phyloP scores from a whole-genome alignment of 2,329 filamentous ascomycete genomes.

The Cladophialophora carrionii region DNA sequence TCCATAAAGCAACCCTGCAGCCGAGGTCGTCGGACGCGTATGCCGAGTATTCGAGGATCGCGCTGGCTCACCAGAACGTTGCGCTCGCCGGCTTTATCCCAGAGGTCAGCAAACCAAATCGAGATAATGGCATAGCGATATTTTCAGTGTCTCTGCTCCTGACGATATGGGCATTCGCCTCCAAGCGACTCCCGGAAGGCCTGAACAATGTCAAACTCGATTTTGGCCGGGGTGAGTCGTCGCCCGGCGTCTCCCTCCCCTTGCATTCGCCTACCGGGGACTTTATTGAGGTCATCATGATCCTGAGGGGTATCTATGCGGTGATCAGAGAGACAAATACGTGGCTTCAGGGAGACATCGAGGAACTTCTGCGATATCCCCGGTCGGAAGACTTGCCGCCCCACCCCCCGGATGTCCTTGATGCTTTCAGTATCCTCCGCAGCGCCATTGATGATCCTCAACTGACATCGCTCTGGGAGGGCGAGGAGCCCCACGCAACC shows the following conservation, averaged over 20 bases:
- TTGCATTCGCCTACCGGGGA: constrained; percentile 31
- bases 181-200: constrained; percentile 36
- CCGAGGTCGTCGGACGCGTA: constrained; percentile 35
- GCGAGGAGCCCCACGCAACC: constrained; percentile 13
- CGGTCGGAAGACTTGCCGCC: constrained; percentile 31
- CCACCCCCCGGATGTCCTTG: constrained; percentile 33
- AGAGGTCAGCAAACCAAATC: constrained; percentile 33
- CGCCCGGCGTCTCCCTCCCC: constrained; percentile 30
- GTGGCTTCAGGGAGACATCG: constrained; percentile 38
- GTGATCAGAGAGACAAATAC: constrained; percentile 36
- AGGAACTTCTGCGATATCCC: constrained; percentile 35
- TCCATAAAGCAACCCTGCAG: constrained; percentile 46
- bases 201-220: constrained; percentile 35
- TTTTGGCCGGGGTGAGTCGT: constrained; percentile 24
- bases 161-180: constrained; percentile 38
- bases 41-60: constrained; percentile 37
- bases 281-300: constrained; percentile 37
- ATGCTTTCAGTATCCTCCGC: constrained; percentile 31
- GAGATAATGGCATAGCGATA: constrained; percentile 37
- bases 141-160: constrained; percentile 37
- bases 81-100: constrained; percentile 38
- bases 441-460: constrained; percentile 26
- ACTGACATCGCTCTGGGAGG: constrained; percentile 17
- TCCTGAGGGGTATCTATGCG: constrained; percentile 36
- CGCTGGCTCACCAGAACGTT: constrained; percentile 37